Percentiles rank a stretch among this genome's conserved stretches.
These are phyloP conservation scores for Aspergillus luchuensis DNA, from an alignment of 2,329 filamentous ascomycete species.

Conservation along the genomic window DNA sequence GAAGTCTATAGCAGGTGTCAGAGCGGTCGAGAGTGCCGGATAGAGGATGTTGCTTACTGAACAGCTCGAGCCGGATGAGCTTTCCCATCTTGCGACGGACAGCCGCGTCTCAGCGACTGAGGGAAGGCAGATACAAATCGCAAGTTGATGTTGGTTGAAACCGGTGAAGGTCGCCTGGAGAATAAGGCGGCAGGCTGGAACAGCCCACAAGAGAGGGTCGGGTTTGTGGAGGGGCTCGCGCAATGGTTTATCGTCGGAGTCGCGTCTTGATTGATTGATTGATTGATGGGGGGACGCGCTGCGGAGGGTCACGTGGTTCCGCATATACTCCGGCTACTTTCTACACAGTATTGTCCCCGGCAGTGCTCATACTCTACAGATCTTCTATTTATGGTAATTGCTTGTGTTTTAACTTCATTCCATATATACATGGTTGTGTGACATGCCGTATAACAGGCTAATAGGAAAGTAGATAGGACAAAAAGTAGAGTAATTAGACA, in stretches of 20 bases:
- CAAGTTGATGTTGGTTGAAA: neutral
- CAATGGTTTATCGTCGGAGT: conserved; percentile 19
- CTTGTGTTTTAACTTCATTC: neutral
- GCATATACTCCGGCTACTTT: conserved; percentile 1
- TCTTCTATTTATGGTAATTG: neutral
- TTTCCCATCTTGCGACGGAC: conserved; percentile 75
- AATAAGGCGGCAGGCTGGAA: conserved; percentile 4
- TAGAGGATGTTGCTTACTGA: conserved; percentile 62
- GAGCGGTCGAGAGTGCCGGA: neutral
- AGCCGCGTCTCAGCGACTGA: conserved; percentile 29
- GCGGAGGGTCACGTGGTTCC: conserved; percentile 27
- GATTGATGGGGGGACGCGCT: conserved; percentile 28
- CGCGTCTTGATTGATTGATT: conserved; percentile 17
- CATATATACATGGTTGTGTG: conserved; percentile 16
- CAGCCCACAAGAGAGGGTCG: conserved; percentile 10
- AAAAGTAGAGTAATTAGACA: conserved; percentile 18
- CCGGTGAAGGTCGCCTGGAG: neutral
- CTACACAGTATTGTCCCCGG: neutral
- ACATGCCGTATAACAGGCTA: neutral
- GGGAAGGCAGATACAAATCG: conserved; percentile 15
- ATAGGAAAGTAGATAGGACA: neutral
- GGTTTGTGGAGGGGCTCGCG: conserved; percentile 25
- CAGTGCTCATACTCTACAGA: neutral
- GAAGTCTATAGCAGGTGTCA: conserved; percentile 68
- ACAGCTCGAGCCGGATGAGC: conserved; percentile 89